Percentiles rank a stretch among this genome's conserved stretches.
These are phyloP conservation scores for Coemansia furcata DNA, from an alignment of 192 early-diverging fungal genomes.

Conservation along the genomic window DNA sequence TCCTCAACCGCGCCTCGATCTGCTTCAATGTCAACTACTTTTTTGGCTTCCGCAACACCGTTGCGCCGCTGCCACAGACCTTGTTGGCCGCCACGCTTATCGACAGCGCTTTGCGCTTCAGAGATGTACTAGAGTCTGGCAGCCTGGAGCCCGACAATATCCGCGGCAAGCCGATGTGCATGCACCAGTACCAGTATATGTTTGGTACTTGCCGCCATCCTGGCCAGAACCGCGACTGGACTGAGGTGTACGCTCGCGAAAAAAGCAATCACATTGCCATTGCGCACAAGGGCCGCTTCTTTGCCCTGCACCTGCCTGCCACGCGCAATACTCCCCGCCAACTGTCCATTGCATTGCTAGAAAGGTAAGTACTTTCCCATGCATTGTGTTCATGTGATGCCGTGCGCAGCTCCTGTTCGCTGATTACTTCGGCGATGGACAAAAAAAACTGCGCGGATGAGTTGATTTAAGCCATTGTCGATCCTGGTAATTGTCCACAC, in stretches of 20 bases:
- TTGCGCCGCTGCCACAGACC: constrained; percentile 34
- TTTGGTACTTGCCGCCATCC: constrained; percentile 83
- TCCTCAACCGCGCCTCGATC: constrained; percentile 50
- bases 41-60: constrained; percentile 53
- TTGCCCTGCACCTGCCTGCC: constrained; percentile 57
- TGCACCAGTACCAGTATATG: constrained; percentile 81
- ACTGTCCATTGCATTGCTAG: constrained; percentile 53
- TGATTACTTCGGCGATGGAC: not conserved
- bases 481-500: not conserved
- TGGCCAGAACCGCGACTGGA: constrained; percentile 61
- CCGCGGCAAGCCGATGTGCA: constrained; percentile 68
- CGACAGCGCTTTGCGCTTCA: constrained; percentile 62
- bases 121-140: constrained; percentile 57
- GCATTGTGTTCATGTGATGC: constrained; percentile 6
- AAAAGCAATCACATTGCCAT: constrained; percentile 73
- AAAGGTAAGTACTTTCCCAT: constrained; percentile 31
- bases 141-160: constrained; percentile 69
- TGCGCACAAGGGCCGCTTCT: constrained; percentile 77
- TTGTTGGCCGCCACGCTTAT: constrained; percentile 64
- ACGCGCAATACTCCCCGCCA: constrained; percentile 11
- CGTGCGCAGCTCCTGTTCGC: not conserved
- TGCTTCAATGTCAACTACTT: constrained; percentile 55
- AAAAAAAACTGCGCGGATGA: not conserved
- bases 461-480: not conserved
- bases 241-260: constrained; percentile 58